A percentile compares a stretch with the other conserved stretches of the same genome.
These are phyloP conservation scores for Tremella fuciformis DNA, from an alignment of 768 basidiomycete species.

Conservation along the genomic window DNA sequence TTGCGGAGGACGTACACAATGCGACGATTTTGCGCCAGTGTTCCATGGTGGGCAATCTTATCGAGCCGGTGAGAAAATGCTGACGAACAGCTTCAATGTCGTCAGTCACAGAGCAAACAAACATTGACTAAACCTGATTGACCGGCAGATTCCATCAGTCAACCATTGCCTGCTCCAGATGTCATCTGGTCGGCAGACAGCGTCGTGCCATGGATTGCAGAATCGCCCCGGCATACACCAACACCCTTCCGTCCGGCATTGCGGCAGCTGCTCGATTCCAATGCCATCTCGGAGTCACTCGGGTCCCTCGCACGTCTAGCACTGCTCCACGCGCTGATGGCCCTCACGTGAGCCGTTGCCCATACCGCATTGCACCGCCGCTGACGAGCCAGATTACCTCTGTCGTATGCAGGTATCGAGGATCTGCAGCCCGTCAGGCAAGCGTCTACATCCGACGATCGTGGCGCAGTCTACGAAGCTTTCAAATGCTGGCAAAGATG, in stretches of 20 bases:
- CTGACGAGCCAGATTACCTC: conserved; percentile 7
- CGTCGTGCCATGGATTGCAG: not conserved
- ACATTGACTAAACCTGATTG: no score
- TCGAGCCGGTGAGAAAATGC: not conserved
- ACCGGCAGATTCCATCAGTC: conserved; percentile 9
- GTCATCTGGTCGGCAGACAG: not conserved
- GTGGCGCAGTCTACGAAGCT: conserved; percentile 3
- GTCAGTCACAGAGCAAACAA: conserved; percentile 3
- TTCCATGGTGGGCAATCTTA: conserved; percentile 3
- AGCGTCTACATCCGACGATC: no score
- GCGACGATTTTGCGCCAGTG: conserved; percentile 8
- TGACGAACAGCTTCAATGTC: conserved; percentile 11
- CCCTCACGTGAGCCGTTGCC: conserved; percentile 1
- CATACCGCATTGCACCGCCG: not conserved
- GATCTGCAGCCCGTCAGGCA: no score
- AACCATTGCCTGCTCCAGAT: conserved; percentile 6
- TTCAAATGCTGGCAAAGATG: conserved; percentile 11
- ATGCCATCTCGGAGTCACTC: not conserved
- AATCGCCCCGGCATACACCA: not conserved
- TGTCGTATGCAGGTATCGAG: not conserved
- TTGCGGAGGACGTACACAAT: conserved; percentile 6
- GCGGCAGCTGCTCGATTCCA: conserved; percentile 9
- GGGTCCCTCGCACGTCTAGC: conserved; percentile 8
- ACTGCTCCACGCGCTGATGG: conserved; percentile 10
- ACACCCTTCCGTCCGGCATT: not conserved